phyloP scores from a whole-genome alignment of 768 basidiomycete species.

The Solioccasus polychromus region DNA sequence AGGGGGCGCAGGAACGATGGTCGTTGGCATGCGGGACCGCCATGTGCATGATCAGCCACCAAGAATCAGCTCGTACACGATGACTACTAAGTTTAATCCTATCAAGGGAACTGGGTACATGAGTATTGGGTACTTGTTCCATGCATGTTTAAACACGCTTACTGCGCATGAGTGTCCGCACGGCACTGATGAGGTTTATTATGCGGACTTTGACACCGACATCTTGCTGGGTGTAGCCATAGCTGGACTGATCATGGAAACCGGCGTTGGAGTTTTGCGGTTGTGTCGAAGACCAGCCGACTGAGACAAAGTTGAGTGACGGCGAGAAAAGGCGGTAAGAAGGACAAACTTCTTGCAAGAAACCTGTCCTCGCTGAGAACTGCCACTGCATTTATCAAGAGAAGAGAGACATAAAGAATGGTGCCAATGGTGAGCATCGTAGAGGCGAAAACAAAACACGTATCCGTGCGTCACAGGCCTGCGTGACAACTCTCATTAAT shows the following conservation, averaged over 20 bases:
- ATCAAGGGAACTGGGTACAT: slow-evolving; percentile 81
- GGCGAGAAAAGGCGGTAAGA: slow-evolving; percentile 1
- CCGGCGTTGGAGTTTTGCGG: slow-evolving; percentile 52
- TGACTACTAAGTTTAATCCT: slow-evolving; percentile 80
- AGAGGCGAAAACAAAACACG: too few species aligned
- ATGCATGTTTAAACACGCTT: slow-evolving; percentile 38
- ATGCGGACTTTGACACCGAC: slow-evolving; percentile 79
- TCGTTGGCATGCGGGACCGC: slow-evolving; percentile 12
- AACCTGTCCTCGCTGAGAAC: slow-evolving; percentile 96
- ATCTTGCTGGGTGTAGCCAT: slow-evolving; percentile 53
- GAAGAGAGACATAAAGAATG: slow-evolving; percentile 80
- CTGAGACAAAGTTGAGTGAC: slow-evolving; percentile 41
- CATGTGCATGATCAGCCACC: slow-evolving; percentile 40
- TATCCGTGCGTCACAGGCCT: too few species aligned
- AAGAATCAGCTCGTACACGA: slow-evolving; percentile 78
- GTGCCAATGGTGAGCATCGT: slow-evolving; percentile 62
- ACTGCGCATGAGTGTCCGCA: slow-evolving; percentile 97
- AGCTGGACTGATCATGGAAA: slow-evolving; percentile 65
- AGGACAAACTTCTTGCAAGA: slow-evolving; percentile 77
- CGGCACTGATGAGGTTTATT: slow-evolving; percentile 91
- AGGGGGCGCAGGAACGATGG: slow-evolving; percentile 16
- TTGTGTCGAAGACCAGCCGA: slow-evolving; percentile 83
- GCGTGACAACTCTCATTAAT: slow-evolving; percentile 21
- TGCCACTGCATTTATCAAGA: slow-evolving; percentile 92
- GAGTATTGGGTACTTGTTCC: slow-evolving; percentile 12